Conservation (phyloP, 306 rosid genomes). For the Citrullus colocynthis region DNA sequence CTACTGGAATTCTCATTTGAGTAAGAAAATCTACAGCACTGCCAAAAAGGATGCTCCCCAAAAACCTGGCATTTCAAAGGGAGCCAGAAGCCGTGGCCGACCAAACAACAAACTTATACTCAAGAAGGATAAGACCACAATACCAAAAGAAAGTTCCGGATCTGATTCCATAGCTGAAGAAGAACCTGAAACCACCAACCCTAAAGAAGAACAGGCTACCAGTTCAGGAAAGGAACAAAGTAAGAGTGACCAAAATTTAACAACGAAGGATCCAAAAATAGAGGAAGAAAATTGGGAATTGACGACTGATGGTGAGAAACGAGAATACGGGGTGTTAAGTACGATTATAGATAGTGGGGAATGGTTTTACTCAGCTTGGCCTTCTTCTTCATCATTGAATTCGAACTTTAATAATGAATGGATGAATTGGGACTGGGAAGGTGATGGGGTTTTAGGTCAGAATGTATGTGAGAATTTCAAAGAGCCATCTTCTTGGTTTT, state of each 20-base stretch:
- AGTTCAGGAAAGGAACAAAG: background rate
- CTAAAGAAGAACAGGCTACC: background rate
- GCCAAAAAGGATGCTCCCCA: conserved; percentile 17
- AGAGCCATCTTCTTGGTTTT: conserved; percentile 22
- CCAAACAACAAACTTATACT: background rate
- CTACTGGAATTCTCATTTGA: conserved; percentile 79
- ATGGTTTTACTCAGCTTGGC: conserved; percentile 9
- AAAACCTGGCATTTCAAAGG: conserved; percentile 13
- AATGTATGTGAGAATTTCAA: conserved; percentile 27
- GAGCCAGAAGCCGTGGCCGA: conserved; percentile 10
- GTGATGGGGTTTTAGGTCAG: conserved; percentile 15
- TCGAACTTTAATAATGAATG: conserved; percentile 34
- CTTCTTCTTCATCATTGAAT: conserved; percentile 21
- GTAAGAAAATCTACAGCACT: conserved; percentile 40
- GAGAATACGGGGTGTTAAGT: background rate
- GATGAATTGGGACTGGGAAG: conserved; percentile 39
- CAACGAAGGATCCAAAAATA: background rate
- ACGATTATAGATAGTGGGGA: conserved; percentile 29
- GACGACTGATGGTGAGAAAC: conserved; percentile 3
- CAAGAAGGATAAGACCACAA: background rate
- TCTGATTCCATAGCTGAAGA: background rate
- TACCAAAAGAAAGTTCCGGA: background rate
- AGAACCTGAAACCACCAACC: background rate
- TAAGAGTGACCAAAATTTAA: background rate
- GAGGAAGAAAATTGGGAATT: conserved; percentile 17